Evolutionary conservation across 2,329 filamentous ascomycete genomes (phyloP).

Genomic region (Grosmannia huntii): DNA sequence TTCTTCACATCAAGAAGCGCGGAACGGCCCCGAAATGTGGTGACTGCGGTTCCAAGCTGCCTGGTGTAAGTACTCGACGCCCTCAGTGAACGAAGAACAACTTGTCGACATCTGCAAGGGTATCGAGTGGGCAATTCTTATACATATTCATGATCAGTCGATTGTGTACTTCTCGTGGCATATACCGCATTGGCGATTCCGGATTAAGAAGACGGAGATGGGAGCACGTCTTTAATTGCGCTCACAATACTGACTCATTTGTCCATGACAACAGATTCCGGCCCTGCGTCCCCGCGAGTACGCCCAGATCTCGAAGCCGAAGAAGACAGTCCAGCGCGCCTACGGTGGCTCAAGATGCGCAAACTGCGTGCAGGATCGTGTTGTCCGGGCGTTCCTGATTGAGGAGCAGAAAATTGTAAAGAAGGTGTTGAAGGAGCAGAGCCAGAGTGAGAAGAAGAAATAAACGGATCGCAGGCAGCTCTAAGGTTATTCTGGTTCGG

Average conservation of each 20-base stretch:
- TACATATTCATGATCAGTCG: background rate
- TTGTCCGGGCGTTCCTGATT: conserved; percentile 96
- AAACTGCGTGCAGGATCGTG: conserved; percentile 96
- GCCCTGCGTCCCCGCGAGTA: conserved; percentile 98
- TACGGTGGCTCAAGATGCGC: conserved; percentile 98
- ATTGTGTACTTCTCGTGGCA: too few relatives aligned
- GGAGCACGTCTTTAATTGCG: background rate
- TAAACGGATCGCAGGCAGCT: conserved; percentile 1
- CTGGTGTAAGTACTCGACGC: conserved; percentile 64
- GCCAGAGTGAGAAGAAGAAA: conserved; percentile 14
- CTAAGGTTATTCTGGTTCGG: background rate
- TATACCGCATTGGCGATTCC: too few relatives aligned
- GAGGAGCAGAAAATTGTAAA: conserved; percentile 99
- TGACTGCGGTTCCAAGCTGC: conserved; percentile 96
- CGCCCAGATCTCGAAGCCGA: conserved; percentile 88
- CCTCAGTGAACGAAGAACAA: background rate
- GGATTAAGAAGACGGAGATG: background rate
- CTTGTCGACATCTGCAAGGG: background rate
- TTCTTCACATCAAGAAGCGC: conserved; percentile 99
- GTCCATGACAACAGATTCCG: conserved; percentile 37
- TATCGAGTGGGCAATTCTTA: background rate
- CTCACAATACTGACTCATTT: background rate
- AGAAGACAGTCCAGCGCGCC: conserved; percentile 98
- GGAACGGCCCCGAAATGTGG: conserved; percentile 97
- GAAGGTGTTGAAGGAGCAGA: conserved; percentile 99